phyloP scores from a whole-genome alignment of 495 filamentous ascomycete genomes.

The Xylaria venustula region DNA sequence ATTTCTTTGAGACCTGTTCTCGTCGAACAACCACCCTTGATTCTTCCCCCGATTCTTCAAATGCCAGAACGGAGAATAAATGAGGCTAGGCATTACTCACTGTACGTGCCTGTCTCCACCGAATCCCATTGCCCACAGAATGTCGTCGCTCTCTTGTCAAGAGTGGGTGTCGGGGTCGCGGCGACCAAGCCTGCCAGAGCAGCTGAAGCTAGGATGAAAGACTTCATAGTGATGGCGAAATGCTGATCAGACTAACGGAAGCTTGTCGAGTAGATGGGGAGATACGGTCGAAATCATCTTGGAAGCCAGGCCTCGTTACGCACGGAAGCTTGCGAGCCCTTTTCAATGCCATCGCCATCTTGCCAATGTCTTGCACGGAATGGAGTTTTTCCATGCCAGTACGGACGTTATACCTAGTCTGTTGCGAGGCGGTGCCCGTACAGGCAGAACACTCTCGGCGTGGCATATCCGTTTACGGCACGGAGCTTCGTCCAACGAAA shows the following conservation, averaged over 20 bases:
- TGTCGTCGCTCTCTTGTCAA: constrained; percentile 41
- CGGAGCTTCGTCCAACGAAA: constrained; percentile 4
- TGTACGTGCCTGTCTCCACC: constrained; percentile 45
- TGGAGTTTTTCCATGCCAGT: not conserved
- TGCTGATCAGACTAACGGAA: not conserved
- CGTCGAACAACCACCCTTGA: no score
- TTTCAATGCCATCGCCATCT: not conserved
- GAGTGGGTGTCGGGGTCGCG: constrained; percentile 39
- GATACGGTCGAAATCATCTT: not conserved
- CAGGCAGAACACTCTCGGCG: not conserved
- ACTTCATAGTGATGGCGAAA: constrained; percentile 8
- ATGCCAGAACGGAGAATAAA: not conserved
- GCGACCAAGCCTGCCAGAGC: constrained; percentile 33
- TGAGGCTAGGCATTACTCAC: not conserved
- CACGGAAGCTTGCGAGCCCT: not conserved
- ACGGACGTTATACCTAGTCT: not conserved
- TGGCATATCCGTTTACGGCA: not conserved
- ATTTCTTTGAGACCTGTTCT: no score
- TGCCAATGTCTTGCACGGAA: not conserved
- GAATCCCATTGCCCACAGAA: constrained; percentile 54
- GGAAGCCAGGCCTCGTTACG: not conserved
- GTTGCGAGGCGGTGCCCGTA: not conserved
- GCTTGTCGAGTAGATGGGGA: not conserved
- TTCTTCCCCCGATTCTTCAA: no score
- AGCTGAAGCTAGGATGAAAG: constrained; percentile 14